Conservation (phyloP, 2,329 filamentous ascomycete species). For the Aspergillus spinulosporus region DNA sequence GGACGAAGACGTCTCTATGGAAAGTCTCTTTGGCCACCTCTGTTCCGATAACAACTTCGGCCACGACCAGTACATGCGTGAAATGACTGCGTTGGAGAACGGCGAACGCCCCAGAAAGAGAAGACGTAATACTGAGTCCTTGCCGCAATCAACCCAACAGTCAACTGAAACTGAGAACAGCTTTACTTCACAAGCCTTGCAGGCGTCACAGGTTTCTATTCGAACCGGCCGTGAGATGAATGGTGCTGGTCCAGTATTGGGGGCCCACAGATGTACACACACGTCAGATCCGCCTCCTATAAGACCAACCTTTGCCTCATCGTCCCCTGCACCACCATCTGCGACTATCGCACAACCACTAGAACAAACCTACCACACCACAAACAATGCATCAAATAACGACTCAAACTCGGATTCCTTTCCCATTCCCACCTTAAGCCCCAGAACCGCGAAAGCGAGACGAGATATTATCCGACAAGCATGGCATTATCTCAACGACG, state of each 20-base stretch:
- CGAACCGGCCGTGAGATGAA: neutral
- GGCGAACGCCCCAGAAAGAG: conserved; percentile 22
- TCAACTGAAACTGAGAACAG: conserved; percentile 17
- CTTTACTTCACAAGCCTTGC: conserved; percentile 1
- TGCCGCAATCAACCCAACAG: conserved; percentile 25
- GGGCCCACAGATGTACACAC: neutral
- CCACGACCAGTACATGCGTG: conserved; percentile 65
- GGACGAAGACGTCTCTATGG: conserved; percentile 64
- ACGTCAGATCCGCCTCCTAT: neutral
- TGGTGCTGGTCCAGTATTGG: neutral
- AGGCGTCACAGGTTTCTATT: neutral
- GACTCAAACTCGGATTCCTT: conserved; percentile 13
- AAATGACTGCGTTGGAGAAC: conserved; percentile 27
- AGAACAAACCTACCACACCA: neutral
- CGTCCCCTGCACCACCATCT: neutral
- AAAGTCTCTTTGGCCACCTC: conserved; percentile 67
- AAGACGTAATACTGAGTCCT: conserved; percentile 20
- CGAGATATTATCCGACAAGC: conserved; percentile 29
- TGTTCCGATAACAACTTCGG: conserved; percentile 64
- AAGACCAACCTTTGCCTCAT: neutral
- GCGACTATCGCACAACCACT: conserved; percentile 10
- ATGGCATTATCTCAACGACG: conserved; percentile 26
- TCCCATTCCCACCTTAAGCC: conserved; percentile 3
- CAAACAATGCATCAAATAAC: neutral
- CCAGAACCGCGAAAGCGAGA: conserved; percentile 18